Evolutionary conservation across 2,329 filamentous ascomycete genomes (phyloP).

Genomic region (Cryphonectria nitschkei): DNA sequence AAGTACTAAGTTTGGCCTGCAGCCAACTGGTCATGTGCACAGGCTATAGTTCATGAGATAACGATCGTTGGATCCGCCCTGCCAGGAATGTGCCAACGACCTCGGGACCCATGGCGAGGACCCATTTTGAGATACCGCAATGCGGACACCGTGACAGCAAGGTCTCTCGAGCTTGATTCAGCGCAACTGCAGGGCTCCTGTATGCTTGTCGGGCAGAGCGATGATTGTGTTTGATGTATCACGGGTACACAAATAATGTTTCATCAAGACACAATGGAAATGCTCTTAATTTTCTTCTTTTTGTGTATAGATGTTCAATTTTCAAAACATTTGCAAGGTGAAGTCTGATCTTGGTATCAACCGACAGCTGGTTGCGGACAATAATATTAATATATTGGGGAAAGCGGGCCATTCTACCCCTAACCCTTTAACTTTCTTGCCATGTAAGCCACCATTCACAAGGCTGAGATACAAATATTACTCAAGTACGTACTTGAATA

Average conservation of each 20-base stretch:
- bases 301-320: background rate
- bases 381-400: background rate
- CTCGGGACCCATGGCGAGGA: background rate
- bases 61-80: background rate
- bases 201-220: background rate
- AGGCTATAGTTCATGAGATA: background rate
- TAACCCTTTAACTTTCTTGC: background rate
- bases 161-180: background rate
- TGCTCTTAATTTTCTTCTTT: background rate
- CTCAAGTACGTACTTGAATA: background rate
- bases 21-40: background rate
- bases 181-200: background rate
- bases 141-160: background rate
- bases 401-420: background rate
- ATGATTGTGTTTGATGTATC: background rate
- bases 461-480: background rate
- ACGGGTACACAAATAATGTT: no score
- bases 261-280: background rate
- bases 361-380: background rate
- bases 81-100: background rate
- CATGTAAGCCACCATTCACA: background rate
- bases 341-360: background rate
- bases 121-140: background rate
- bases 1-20: background rate
- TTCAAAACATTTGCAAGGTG: background rate